Evolutionary conservation across 345 rosid species (phyloP), one percentile per base, ranked within the genome.

Genomic region (Rhodamnia argentea): DNA sequence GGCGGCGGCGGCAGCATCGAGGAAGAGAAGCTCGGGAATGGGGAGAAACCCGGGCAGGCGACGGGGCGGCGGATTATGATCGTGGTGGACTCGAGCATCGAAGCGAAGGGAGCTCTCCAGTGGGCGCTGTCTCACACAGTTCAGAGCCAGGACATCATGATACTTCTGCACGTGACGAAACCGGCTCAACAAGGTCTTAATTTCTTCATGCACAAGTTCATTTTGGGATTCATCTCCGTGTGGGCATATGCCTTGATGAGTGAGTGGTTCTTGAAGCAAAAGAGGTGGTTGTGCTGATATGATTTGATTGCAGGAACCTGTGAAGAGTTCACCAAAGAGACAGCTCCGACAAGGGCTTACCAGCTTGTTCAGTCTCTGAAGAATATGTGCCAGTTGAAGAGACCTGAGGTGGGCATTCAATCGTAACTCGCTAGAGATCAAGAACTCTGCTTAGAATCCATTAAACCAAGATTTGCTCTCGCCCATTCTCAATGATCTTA

Each of bases 41-140:
- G 90, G 44, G 86, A 87, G 85, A 89, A 86, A 23, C 75, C 84
- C 55, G 83, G 24, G n/a, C 91, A 86, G 55, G 84, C 87, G 47
- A 47, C 81, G 20, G 98, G 94, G 7, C 91, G 99, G 93, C 95
- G 91, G 87, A 92, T 97, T 56, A 92, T 95, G 95, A 94, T 95
- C 57, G 97, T 97, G 84, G 96, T 96, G 74, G 97, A 97, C 90
- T 92, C 95, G 11, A 94, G 96, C 85, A 82, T 88, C 51, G 97
- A 97, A 88, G 91, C 98, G 24, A 95, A 94, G 90, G 93, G 92
- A 64, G 99, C 99, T 88, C 27, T 97, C 5, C 98, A 93, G 52
- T 97, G 99, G 99, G 95, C 98, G 52, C 95, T 97, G 29, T 93
- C 98, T 51, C 99, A 96, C 82, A 90, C 97, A 62, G 93, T 94